Evolutionary conservation across 306 rosid species (phyloP).

Genomic region (Vicia villosa): DNA sequence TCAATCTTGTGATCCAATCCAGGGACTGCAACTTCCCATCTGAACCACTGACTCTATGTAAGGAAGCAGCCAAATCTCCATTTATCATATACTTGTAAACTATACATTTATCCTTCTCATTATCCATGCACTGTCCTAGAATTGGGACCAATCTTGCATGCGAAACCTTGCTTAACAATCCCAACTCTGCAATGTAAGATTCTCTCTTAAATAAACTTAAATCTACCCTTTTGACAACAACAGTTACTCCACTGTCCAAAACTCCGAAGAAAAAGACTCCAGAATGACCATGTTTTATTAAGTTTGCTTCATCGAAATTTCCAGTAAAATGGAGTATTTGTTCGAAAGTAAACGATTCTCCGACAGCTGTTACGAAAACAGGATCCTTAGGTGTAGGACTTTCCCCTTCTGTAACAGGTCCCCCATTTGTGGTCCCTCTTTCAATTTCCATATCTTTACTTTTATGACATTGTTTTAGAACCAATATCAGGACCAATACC

Average conservation of each 20-base stretch:
- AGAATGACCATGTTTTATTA: conserved; percentile 85
- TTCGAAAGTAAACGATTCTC: conserved; percentile 67
- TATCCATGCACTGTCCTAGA: conserved; percentile 85
- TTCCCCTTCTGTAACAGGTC: conserved; percentile 51
- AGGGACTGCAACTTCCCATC: conserved; percentile 59
- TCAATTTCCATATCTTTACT: conserved; percentile 41
- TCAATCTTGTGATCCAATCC: conserved; percentile 96
- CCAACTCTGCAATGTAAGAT: conserved; percentile 61
- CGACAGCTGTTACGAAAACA: conserved; percentile 45
- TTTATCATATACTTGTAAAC: conserved; percentile 86
- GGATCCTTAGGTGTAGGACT: conserved; percentile 56
- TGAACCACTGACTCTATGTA: conserved; percentile 52
- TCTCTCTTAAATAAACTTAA: conserved; percentile 52
- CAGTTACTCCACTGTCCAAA: conserved; percentile 57
- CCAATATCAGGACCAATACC: conserved; percentile 52
- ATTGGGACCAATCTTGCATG: conserved; percentile 80
- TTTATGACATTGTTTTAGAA: conserved; percentile 46
- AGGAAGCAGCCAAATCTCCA: conserved; percentile 78
- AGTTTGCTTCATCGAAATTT: conserved; percentile 67
- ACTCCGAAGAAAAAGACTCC: conserved; percentile 76
- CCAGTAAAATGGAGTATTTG: conserved; percentile 62
- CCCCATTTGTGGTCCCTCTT: conserved; percentile 55
- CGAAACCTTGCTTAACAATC: conserved; percentile 69
- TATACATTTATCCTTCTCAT: conserved; percentile 70
- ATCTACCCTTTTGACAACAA: conserved; percentile 77